Conservation (phyloP, 345 rosid species). For the Sisymbrium irio region DNA sequence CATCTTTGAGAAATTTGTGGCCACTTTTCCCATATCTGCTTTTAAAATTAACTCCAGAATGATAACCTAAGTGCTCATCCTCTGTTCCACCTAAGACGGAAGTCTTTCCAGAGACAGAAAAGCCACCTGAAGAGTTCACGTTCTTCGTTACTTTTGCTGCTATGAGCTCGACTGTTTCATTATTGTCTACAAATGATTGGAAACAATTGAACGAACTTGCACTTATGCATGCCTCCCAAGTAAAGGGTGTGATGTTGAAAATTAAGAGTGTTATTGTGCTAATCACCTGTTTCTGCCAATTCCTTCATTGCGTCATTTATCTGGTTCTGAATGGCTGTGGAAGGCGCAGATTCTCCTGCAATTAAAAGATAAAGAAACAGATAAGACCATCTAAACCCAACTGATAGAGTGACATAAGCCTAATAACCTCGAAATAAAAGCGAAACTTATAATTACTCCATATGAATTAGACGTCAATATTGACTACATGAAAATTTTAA, state of each 20-base stretch:
- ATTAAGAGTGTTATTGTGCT: neutral
- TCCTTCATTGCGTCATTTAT: neutral
- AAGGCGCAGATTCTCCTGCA: neutral
- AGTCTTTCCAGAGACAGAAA: neutral
- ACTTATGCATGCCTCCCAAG: neutral
- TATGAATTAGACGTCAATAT: neutral
- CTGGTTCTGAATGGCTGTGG: neutral
- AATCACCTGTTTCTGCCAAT: conserved; percentile 8
- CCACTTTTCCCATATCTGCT: neutral
- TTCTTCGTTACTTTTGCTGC: neutral
- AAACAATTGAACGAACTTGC: neutral
- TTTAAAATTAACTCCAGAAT: neutral
- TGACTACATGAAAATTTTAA: neutral
- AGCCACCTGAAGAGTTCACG: neutral
- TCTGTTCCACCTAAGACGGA: neutral
- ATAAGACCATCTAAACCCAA: neutral
- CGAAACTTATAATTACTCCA: neutral
- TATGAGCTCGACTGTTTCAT: neutral
- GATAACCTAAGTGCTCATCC: neutral
- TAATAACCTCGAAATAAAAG: neutral
- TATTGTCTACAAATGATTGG: conserved; percentile 8
- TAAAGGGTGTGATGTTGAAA: neutral
- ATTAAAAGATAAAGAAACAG: neutral
- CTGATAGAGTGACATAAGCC: neutral
- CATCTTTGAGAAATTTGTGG: neutral